A percentile compares a stretch with the other conserved stretches of the same genome.
These are phyloP conservation scores for Echeveria elegans DNA, from an alignment of 164 flowering plant species.

Conservation along the genomic window DNA sequence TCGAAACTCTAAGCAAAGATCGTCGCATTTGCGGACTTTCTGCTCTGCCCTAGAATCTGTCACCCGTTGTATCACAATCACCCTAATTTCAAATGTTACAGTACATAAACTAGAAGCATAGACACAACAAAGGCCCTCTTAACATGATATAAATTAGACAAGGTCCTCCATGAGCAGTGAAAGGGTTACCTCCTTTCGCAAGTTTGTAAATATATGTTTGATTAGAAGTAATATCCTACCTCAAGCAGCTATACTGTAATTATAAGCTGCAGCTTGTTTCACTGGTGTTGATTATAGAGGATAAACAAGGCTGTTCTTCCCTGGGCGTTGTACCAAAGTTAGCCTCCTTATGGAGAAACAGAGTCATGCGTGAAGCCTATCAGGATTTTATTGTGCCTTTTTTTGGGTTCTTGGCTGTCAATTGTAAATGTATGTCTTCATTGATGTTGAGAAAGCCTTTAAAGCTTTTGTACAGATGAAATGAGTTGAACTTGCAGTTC, in stretches of 20 bases:
- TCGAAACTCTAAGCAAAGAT: slow-evolving; percentile 60
- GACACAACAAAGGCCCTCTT: neutral
- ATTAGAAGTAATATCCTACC: neutral
- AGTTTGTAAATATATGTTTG: neutral
- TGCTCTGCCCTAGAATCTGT: slow-evolving; percentile 35
- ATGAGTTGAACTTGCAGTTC: too few species aligned
- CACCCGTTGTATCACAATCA: too few species aligned
- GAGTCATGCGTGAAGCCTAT: too few species aligned
- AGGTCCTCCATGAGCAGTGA: slow-evolving; percentile 6
- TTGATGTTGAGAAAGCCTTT: too few species aligned
- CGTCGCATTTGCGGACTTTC: slow-evolving; percentile 51
- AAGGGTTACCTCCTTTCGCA: neutral
- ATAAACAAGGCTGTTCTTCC: too few species aligned
- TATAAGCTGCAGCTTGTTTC: neutral
- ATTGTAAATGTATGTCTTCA: too few species aligned
- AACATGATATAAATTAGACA: slow-evolving; percentile 18
- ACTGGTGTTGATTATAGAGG: neutral
- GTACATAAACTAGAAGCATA: slow-evolving; percentile 13
- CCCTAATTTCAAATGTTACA: neutral
- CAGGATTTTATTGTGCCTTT: too few species aligned
- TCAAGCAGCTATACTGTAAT: neutral
- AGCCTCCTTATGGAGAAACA: too few species aligned
- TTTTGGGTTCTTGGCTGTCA: too few species aligned
- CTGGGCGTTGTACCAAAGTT: too few species aligned
- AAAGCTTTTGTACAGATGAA: too few species aligned